phyloP scores from a whole-genome alignment of 2,329 filamentous ascomycete genomes.

The Scolecobasidium constrictum region DNA sequence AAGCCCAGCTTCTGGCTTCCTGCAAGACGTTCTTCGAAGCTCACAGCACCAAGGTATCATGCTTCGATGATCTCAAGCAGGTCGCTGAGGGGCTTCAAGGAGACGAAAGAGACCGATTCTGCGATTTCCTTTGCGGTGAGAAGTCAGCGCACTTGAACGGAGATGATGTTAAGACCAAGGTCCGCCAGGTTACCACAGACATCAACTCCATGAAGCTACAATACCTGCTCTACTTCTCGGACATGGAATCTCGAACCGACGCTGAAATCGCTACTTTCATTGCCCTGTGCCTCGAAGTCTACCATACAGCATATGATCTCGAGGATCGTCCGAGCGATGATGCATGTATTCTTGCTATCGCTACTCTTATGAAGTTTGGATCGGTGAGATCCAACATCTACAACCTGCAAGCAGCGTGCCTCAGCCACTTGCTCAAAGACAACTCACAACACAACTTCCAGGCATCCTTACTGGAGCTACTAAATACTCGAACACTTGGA shows the following conservation, averaged over 20 bases:
- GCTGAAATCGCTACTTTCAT: background rate
- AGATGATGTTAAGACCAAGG: background rate
- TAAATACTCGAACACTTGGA: conserved; percentile 1
- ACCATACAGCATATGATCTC: background rate
- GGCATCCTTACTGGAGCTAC: conserved; percentile 4
- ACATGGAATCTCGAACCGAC: background rate
- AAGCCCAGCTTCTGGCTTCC: background rate
- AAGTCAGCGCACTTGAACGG: background rate
- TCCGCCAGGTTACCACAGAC: background rate
- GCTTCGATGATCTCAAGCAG: conserved; percentile 7
- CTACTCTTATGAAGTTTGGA: conserved; percentile 4
- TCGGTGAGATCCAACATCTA: background rate
- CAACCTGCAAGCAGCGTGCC: conserved; percentile 3
- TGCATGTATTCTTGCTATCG: conserved; percentile 8
- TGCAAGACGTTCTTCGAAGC: conserved; percentile 6
- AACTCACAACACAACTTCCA: conserved; percentile 7
- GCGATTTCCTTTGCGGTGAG: too few relatives aligned
- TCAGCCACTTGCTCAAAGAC: background rate
- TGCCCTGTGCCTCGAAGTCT: background rate
- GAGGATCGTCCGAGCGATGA: conserved; percentile 2
- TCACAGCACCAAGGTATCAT: conserved; percentile 1
- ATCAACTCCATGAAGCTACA: conserved; percentile 6
- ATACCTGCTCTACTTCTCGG: conserved; percentile 3
- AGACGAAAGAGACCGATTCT: conserved; percentile 1
- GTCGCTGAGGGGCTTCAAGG: background rate